A percentile compares a stretch with the other conserved stretches of the same genome.
These are phyloP conservation scores for Rhododendron simsii DNA, from an alignment of 148 eudicot species.

Conservation along the genomic window DNA sequence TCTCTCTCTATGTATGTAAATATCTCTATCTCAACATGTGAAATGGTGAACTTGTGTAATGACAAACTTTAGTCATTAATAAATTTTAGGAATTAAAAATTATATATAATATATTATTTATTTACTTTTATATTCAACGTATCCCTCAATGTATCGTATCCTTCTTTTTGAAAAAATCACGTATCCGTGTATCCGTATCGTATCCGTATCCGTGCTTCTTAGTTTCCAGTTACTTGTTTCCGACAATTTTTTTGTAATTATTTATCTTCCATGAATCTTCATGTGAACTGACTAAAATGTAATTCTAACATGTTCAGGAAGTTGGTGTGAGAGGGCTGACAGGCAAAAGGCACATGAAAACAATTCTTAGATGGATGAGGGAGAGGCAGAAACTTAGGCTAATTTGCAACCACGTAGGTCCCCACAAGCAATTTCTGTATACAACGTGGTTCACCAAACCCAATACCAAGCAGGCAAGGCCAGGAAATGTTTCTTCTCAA, in stretches of 20 bases:
- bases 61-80: no score
- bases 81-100: no score
- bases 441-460: constrained; percentile 81
- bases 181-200: no score
- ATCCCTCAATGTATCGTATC: no score
- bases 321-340: constrained; percentile 69
- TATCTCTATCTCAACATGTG: no score
- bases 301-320: constrained; percentile 32
- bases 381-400: constrained; percentile 71
- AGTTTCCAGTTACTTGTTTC: neutral
- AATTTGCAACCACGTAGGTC: constrained; percentile 71
- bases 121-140: no score
- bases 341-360: constrained; percentile 77
- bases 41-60: no score
- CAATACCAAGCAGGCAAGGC: constrained; percentile 30
- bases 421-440: constrained; percentile 69
- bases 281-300: neutral
- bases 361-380: constrained; percentile 76
- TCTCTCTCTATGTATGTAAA: no score
- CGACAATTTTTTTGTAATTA: neutral
- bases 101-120: no score
- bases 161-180: no score
- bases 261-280: neutral
- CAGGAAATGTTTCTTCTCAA: constrained; percentile 20
- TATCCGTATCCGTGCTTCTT: no score